These are phyloP conservation scores for Chytridium lagenaria DNA, from an alignment of 371 early-diverging fungal species.

Conservation along the genomic window DNA sequence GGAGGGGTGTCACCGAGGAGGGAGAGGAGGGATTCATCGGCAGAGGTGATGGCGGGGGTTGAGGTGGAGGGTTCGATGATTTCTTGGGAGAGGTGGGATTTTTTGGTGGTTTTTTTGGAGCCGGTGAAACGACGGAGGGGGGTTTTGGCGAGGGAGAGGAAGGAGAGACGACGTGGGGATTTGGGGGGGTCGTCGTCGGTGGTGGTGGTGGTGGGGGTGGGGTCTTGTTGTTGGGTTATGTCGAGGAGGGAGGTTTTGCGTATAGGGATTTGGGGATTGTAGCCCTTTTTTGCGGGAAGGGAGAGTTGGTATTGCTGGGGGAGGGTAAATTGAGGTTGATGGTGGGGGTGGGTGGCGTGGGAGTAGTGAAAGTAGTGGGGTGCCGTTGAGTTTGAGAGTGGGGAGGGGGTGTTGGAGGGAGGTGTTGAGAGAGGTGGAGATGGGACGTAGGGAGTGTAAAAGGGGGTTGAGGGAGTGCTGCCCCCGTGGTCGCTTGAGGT, in stretches of 20 bases:
- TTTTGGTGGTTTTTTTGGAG: not conserved
- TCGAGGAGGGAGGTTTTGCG: conserved; percentile 13
- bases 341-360: not conserved
- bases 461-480: not conserved
- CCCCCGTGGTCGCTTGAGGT: not conserved
- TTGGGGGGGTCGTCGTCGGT: not conserved
- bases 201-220: not conserved
- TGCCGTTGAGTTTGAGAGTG: not conserved
- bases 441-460: not conserved
- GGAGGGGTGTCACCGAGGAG: not conserved
- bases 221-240: not conserved
- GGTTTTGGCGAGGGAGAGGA: not conserved
- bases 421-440: conserved; percentile 8
- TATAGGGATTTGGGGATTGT: not conserved
- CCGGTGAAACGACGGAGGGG: not conserved
- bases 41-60: not conserved
- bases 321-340: not conserved
- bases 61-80: not conserved
- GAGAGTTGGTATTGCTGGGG: conserved; percentile 4
- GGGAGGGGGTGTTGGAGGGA: conserved; percentile 4
- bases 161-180: not conserved
- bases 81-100: too few relatives aligned
- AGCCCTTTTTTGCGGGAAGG: not conserved
- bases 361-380: conserved; percentile 6
- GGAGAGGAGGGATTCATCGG: not conserved